Evolutionary conservation across 2,329 filamentous ascomycete genomes (phyloP).

Genomic region (Tolypocladium pustulatum): DNA sequence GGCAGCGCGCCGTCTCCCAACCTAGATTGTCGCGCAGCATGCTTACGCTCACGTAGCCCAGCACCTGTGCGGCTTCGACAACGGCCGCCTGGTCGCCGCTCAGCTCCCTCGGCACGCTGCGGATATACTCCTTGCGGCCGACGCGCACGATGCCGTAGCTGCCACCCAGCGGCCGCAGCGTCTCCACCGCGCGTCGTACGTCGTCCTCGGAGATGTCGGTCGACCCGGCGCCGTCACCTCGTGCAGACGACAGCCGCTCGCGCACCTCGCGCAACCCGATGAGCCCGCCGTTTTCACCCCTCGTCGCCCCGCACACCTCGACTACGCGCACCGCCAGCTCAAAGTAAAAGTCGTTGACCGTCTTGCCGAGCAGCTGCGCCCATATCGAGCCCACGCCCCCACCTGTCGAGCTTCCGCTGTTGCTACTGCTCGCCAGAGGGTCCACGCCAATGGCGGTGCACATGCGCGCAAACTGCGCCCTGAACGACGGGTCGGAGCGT

Average conservation of each 20-base stretch:
- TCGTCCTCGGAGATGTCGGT: slow-evolving; percentile 79
- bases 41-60: slow-evolving; percentile 81
- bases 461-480: slow-evolving; percentile 97
- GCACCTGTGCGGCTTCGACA: slow-evolving; percentile 78
- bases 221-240: slow-evolving; percentile 14
- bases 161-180: slow-evolving; percentile 75
- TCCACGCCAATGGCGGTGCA: slow-evolving; percentile 95
- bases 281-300: slow-evolving; percentile 84
- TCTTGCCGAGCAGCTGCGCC: slow-evolving; percentile 83
- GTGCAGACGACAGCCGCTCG: slow-evolving; percentile 54
- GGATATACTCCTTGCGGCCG: slow-evolving; percentile 76
- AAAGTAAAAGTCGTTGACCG: slow-evolving; percentile 97
- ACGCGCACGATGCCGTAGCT: slow-evolving; percentile 80
- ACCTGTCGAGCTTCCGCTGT: slow-evolving; percentile 10
- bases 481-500: slow-evolving; percentile 86
- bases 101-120: slow-evolving; percentile 88
- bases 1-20: slow-evolving; percentile 77
- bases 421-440: slow-evolving; percentile 55
- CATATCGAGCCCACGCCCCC: slow-evolving; percentile 60
- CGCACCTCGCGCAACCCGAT: slow-evolving; percentile 75
- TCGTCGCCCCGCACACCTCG: slow-evolving; percentile 77
- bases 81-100: slow-evolving; percentile 91
- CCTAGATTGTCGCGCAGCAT: slow-evolving; percentile 80
- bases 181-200: slow-evolving; percentile 78
- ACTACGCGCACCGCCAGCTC: slow-evolving; percentile 93